A percentile compares a stretch with the other conserved stretches of the same genome.
phyloP scores from a whole-genome alignment of 306 rosid genomes.

The Pyrus bretschneideri region DNA sequence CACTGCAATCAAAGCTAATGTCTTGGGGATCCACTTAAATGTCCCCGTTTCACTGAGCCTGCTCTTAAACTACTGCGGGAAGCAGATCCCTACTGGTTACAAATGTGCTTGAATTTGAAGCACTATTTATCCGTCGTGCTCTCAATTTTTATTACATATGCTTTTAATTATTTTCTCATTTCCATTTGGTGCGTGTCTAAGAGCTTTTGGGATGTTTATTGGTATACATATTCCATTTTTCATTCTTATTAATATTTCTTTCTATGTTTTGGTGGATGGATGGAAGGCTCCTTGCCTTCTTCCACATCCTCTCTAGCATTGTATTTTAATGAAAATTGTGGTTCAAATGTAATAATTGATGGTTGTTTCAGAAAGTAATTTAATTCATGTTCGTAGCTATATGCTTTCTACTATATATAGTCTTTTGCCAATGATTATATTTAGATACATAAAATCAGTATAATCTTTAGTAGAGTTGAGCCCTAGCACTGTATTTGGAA shows the following conservation, averaged over 20 bases:
- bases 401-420: too few species aligned
- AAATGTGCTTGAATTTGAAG: slow-evolving; percentile 36
- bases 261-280: neutral
- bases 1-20: slow-evolving; percentile 66
- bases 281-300: slow-evolving; percentile 1
- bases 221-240: slow-evolving; percentile 1
- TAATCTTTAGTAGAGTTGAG: too few species aligned
- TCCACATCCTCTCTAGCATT: neutral
- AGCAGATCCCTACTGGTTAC: slow-evolving; percentile 43
- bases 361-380: neutral
- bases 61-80: slow-evolving; percentile 62
- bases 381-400: neutral
- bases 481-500: too few species aligned
- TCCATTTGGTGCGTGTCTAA: neutral
- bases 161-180: neutral
- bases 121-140: neutral
- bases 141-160: neutral
- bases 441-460: too few species aligned
- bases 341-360: neutral
- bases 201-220: neutral
- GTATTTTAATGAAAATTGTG: neutral
- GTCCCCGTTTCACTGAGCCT: slow-evolving; percentile 55
- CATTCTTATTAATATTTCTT: neutral
- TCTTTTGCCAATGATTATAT: too few species aligned
- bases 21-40: slow-evolving; percentile 59